phyloP scores from a whole-genome alignment of 495 filamentous ascomycete species.

The Hypomontagnella submonticulosa region DNA sequence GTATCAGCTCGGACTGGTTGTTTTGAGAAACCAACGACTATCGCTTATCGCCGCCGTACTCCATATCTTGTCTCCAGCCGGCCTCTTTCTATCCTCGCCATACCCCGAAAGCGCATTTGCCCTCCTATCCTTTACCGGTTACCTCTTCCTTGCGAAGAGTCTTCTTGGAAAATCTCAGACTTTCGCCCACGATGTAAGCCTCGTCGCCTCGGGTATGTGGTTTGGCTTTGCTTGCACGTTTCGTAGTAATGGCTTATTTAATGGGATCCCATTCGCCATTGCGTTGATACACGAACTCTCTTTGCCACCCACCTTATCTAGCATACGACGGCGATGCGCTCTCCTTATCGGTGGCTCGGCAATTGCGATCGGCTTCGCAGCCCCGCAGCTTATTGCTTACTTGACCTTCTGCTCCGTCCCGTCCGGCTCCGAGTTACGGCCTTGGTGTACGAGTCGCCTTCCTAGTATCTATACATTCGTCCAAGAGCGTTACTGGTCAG shows the following conservation, averaged over 20 bases:
- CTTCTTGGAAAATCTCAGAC: constrained; percentile 46
- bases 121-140: constrained; percentile 78
- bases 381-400: constrained; percentile 84
- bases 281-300: constrained; percentile 64
- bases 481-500: constrained; percentile 86
- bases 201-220: constrained; percentile 67
- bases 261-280: constrained; percentile 69
- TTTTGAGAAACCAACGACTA: constrained; percentile 61
- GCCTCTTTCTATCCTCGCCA: constrained; percentile 89
- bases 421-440: constrained; percentile 53
- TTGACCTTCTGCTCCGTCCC: constrained; percentile 69
- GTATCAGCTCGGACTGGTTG: constrained; percentile 64
- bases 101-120: constrained; percentile 85
- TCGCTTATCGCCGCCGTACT: constrained; percentile 75
- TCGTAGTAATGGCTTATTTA: constrained; percentile 88
- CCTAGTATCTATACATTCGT: constrained; percentile 95
- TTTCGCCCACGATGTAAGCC: constrained; percentile 53
- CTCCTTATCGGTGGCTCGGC: constrained; percentile 72
- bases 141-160: constrained; percentile 73
- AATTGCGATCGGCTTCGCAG: constrained; percentile 70
- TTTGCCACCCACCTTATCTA: constrained; percentile 41
- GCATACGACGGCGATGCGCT: constrained; percentile 61
- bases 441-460: constrained; percentile 76
- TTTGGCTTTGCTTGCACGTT: constrained; percentile 80
- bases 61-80: constrained; percentile 87